These are phyloP conservation scores for Tulasnella sp. DNA, from an alignment of 768 basidiomycete genomes.

Conservation along the genomic window DNA sequence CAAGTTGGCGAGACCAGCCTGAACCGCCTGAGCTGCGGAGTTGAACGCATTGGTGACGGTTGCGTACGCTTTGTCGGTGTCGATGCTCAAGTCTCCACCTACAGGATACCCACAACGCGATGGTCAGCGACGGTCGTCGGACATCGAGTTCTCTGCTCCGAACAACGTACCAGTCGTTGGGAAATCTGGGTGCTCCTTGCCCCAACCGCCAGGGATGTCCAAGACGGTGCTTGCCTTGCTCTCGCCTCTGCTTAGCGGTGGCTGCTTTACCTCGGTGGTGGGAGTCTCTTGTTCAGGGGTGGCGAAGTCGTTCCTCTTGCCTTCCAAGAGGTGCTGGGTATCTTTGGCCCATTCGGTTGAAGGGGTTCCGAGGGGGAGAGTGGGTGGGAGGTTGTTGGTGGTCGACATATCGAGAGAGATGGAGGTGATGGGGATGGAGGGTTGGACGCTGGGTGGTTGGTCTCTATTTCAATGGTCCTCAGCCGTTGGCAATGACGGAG, in stretches of 20 bases:
- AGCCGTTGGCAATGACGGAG: background rate
- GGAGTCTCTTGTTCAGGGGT: background rate
- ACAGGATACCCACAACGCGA: background rate
- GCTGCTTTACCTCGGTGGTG: background rate
- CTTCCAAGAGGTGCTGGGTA: constrained; percentile 13
- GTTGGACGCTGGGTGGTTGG: background rate
- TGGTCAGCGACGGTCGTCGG: background rate
- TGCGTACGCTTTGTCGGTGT: background rate
- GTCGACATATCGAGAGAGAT: constrained; percentile 6
- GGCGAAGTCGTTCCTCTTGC: background rate
- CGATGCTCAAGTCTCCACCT: background rate
- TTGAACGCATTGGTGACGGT: background rate
- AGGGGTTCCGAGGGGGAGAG: constrained; percentile 1
- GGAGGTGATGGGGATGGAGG: background rate
- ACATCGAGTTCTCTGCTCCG: background rate
- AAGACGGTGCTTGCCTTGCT: constrained; percentile 18
- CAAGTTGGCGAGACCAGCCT: constrained; percentile 11
- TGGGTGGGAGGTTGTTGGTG: background rate
- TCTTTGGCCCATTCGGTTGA: constrained; percentile 18
- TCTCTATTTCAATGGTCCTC: constrained; percentile 10
- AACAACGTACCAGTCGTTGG: background rate
- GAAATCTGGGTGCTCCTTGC: background rate
- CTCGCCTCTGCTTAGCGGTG: constrained; percentile 14
- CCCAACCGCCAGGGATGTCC: constrained; percentile 30
- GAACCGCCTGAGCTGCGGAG: constrained; percentile 15